A percentile compares a stretch with the other conserved stretches of the same genome.
phyloP scores from a whole-genome alignment of 768 basidiomycete species.

The Leccinum sublutescens region DNA sequence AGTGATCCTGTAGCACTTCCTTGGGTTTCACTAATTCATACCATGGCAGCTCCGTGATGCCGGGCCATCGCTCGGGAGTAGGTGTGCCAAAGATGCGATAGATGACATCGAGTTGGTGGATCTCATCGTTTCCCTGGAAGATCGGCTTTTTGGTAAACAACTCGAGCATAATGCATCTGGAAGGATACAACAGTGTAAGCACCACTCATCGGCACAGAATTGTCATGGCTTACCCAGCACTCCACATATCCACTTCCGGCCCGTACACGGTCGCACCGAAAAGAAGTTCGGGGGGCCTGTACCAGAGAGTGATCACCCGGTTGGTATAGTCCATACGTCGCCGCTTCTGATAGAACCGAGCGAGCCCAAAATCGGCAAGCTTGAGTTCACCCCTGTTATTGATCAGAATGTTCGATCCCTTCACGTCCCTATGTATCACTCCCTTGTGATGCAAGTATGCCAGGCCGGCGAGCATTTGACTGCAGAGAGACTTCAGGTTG shows the following conservation, averaged over 20 bases:
- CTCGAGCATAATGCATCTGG: conserved; percentile 97
- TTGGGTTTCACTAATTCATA: conserved; percentile 97
- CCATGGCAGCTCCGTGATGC: conserved; percentile 86
- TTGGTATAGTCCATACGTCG: conserved; percentile 96
- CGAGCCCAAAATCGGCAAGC: conserved; percentile 95
- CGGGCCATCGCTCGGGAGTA: conserved; percentile 77
- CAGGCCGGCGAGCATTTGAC: conserved; percentile 93
- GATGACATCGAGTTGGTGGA: conserved; percentile 92
- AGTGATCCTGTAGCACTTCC: conserved; percentile 67
- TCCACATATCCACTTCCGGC: conserved; percentile 99
- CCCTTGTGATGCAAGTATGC: conserved; percentile 95
- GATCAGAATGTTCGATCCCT: conserved; percentile 96
- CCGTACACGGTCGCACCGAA: conserved; percentile 97
- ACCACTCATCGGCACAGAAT: neutral
- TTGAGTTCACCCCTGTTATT: conserved; percentile 92
- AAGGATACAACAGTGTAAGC: neutral
- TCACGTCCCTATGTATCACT: conserved; percentile 97
- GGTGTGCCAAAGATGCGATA: conserved; percentile 92
- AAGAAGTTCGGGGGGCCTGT: conserved; percentile 91
- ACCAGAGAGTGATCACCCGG: conserved; percentile 98
- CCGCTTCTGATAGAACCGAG: conserved; percentile 92
- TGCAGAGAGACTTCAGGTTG: conserved; percentile 92
- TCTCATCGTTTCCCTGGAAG: conserved; percentile 98
- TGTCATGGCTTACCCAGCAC: conserved; percentile 70
- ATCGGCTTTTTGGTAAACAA: conserved; percentile 92